phyloP scores from a whole-genome alignment of 73 alveolate species.

The Paramecium caudatum region DNA sequence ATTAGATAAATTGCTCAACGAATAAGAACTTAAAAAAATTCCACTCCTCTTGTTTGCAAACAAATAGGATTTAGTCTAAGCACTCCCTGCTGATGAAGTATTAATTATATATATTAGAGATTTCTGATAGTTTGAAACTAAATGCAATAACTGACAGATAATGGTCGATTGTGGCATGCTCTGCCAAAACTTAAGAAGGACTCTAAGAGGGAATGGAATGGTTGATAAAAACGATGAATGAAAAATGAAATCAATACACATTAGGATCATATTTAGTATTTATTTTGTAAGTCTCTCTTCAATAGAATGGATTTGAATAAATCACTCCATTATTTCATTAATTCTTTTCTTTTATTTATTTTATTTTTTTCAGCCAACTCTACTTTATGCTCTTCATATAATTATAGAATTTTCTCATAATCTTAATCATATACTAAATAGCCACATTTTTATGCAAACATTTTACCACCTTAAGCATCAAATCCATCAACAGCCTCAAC shows the following conservation, averaged over 20 bases:
- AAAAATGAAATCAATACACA: neutral
- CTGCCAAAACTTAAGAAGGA: slow-evolving; percentile 97
- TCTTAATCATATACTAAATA: slow-evolving; percentile 24
- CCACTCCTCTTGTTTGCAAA: slow-evolving; percentile 93
- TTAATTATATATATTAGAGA: too few relatives aligned
- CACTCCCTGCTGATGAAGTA: slow-evolving; percentile 98
- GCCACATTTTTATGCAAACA: slow-evolving; percentile 69
- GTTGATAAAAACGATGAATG: slow-evolving; percentile 79
- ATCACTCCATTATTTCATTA: neutral
- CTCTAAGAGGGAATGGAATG: slow-evolving; percentile 96
- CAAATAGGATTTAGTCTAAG: slow-evolving; percentile 83
- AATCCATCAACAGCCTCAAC: slow-evolving; percentile 67
- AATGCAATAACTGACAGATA: slow-evolving; percentile 95
- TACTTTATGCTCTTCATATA: slow-evolving; percentile 19
- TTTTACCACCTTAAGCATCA: slow-evolving; percentile 24
- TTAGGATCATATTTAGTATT: neutral
- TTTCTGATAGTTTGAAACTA: slow-evolving; percentile 90
- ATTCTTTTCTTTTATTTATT: slow-evolving; percentile 17
- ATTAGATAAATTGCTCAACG: slow-evolving; percentile 64
- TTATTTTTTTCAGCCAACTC: slow-evolving; percentile 29
- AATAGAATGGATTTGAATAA: slow-evolving; percentile 42
- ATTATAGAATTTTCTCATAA: slow-evolving; percentile 6
- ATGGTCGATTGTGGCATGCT: slow-evolving; percentile 99
- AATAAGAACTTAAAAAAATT: slow-evolving; percentile 72
- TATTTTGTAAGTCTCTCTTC: slow-evolving; percentile 12